Evolutionary conservation across 2,329 filamentous ascomycete species (phyloP).

Genomic region (Orbilia ellipsospora): DNA sequence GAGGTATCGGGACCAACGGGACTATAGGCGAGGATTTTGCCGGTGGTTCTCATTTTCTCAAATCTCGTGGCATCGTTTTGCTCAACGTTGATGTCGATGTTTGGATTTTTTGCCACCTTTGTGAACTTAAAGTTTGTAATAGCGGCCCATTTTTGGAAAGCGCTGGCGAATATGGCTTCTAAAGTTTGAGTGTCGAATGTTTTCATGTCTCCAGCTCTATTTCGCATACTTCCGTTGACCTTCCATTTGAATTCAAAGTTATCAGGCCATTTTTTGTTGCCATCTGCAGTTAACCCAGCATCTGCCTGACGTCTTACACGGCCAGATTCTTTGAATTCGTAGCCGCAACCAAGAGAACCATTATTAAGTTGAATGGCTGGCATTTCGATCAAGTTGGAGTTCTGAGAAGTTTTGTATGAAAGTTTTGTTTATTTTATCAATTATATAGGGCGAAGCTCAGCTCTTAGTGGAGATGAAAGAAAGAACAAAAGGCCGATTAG

Average conservation of each 20-base stretch:
- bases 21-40: not conserved
- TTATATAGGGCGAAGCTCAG: too few species aligned
- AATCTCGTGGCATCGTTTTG: not conserved
- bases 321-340: too few species aligned
- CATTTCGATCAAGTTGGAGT: too few species aligned
- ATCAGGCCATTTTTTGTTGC: not conserved
- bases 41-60: too few species aligned
- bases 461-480: too few species aligned
- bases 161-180: not conserved
- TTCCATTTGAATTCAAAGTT: slow-evolving; percentile 1
- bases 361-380: too few species aligned
- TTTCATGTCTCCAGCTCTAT: not conserved
- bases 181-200: not conserved
- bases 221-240: not conserved
- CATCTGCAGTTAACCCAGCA: not conserved
- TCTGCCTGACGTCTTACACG: not conserved
- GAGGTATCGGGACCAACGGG: not conserved
- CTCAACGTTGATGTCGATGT: not conserved
- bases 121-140: not conserved
- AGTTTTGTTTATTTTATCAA: too few species aligned
- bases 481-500: too few species aligned
- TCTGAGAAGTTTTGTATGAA: too few species aligned
- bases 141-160: not conserved
- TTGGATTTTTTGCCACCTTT: not conserved
- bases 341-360: too few species aligned